Percentiles rank a stretch among this genome's conserved stretches.
Evolutionary conservation across 139 green algal species (phyloP).

Genomic region (Chlorella sp.): DNA sequence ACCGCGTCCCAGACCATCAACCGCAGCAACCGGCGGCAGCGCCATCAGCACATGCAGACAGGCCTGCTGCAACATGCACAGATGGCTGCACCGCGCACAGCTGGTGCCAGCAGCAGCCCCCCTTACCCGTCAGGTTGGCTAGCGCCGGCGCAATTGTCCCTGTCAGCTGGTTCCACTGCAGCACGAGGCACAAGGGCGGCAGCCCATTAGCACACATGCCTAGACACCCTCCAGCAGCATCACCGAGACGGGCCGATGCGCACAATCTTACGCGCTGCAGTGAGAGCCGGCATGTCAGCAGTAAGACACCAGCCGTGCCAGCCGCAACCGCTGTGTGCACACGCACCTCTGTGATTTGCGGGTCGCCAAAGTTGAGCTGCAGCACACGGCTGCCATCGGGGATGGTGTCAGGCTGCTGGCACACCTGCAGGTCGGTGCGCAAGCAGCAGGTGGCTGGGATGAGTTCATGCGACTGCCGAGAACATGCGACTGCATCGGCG

Average conservation of each 20-base stretch:
- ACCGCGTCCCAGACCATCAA: not conserved
- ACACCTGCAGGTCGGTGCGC: not conserved
- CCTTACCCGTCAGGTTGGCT: conserved; percentile 25
- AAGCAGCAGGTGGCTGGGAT: not conserved
- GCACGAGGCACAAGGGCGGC: no score
- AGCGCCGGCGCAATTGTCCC: conserved; percentile 28
- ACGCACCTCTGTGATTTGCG: conserved; percentile 21
- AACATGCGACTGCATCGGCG: not conserved
- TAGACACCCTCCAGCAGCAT: no score
- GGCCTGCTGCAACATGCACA: not conserved
- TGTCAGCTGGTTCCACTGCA: conserved; percentile 33
- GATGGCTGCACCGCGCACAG: not conserved
- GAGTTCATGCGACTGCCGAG: not conserved
- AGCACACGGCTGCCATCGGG: conserved; percentile 28
- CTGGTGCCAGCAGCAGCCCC: not conserved
- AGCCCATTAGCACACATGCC: no score
- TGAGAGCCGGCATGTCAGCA: no score
- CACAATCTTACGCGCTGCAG: no score
- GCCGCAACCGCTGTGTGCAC: no score
- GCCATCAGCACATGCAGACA: not conserved
- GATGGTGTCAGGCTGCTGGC: conserved; percentile 1
- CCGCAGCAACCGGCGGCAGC: not conserved
- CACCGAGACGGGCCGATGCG: no score
- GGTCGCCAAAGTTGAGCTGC: conserved; percentile 50
- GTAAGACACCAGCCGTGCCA: no score